phyloP scores from a whole-genome alignment of 1,284 basidiomycete genomes.

The Puccinia coronata region DNA sequence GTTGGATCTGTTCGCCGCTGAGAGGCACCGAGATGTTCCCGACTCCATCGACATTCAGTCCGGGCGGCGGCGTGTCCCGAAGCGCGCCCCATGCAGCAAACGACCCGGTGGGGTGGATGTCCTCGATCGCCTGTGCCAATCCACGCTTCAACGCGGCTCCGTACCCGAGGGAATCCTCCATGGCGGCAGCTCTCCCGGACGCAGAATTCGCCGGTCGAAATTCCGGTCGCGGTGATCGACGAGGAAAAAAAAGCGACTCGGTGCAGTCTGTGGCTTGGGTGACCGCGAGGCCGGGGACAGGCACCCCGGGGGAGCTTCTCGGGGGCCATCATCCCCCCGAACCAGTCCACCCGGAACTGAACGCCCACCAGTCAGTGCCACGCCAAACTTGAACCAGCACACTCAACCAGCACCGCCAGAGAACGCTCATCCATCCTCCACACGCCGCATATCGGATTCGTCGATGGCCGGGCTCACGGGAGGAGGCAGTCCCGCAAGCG shows the following conservation, averaged over 20 bases:
- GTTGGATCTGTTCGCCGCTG: not conserved
- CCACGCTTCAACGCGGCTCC: not conserved
- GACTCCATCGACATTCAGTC: not conserved
- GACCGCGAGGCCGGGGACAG: too few relatives aligned
- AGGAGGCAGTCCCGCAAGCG: not conserved
- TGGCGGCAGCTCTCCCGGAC: not conserved
- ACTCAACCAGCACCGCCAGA: not conserved
- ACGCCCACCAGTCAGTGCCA: not conserved
- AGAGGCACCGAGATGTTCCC: not conserved
- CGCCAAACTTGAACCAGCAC: not conserved
- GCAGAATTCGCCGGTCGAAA: not conserved
- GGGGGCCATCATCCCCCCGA: not conserved
- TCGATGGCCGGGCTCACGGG: not conserved
- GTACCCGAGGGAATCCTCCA: not conserved
- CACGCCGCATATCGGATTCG: not conserved
- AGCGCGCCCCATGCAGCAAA: not conserved
- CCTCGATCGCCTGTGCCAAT: not conserved
- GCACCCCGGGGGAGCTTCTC: too few relatives aligned
- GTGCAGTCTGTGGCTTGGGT: too few relatives aligned
- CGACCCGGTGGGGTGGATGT: not conserved
- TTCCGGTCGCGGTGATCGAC: too few relatives aligned
- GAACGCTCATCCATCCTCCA: not conserved
- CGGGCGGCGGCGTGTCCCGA: not conserved
- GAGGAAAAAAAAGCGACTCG: too few relatives aligned
- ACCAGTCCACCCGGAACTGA: not conserved